Conservation (phyloP, 2,329 filamentous ascomycete genomes). For the Blastomyces silverae region DNA sequence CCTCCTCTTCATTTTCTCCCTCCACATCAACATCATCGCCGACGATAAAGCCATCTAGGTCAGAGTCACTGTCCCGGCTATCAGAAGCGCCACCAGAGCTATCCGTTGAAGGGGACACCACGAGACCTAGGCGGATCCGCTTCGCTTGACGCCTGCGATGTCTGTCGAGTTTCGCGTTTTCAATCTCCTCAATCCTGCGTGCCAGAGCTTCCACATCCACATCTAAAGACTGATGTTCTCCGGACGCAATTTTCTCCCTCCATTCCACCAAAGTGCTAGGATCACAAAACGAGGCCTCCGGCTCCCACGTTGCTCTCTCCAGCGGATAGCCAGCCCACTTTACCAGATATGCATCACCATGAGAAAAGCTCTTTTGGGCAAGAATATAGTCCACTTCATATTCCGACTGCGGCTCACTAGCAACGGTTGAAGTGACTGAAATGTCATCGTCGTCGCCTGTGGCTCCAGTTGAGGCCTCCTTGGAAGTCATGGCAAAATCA, state of each 20-base stretch:
- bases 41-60: constrained; percentile 5
- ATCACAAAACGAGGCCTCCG: constrained; percentile 36
- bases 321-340: constrained; percentile 58
- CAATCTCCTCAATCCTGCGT: constrained; percentile 22
- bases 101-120: constrained; percentile 1
- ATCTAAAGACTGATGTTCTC: constrained; percentile 31
- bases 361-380: constrained; percentile 37
- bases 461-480: constrained; percentile 7
- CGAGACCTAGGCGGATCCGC: constrained; percentile 24
- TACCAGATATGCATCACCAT: constrained; percentile 50
- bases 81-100: background rate
- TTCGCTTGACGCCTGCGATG: constrained; percentile 29
- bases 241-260: constrained; percentile 31
- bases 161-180: constrained; percentile 24
- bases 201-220: constrained; percentile 32
- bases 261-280: constrained; percentile 38
- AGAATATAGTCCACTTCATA: constrained; percentile 53
- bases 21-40: background rate
- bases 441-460: constrained; percentile 45
- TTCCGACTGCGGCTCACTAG: constrained; percentile 42
- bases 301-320: constrained; percentile 52
- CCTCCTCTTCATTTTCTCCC: background rate
- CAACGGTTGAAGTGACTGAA: constrained; percentile 51
- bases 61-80: constrained; percentile 9
- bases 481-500: background rate